Base-by-base conservation (phyloP, 176 grass and related monocot species). In the Oryza officinalis region DNA sequence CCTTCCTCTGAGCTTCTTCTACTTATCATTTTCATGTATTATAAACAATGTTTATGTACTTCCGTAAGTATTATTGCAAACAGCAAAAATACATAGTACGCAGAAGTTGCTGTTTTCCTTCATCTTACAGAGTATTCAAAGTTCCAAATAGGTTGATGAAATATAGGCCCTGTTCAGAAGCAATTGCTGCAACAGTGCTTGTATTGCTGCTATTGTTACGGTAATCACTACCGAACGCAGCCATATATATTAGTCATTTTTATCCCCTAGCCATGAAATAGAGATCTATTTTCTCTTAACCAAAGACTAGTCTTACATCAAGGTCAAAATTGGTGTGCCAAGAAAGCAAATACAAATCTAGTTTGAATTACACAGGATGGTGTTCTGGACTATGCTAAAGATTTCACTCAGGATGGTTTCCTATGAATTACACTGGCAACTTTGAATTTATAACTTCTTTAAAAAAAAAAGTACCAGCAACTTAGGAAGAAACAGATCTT, bases 71-170 rank as follows among this genome's bases (percentile, higher is more conserved):
- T 38, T n/a, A 27, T 13, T 61, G 22, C 31, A 25, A n/a, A n/a
- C 67, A 69, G 4, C 20, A 11, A 63, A 77, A 10, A 20, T 11
- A 50, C 13, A 27, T 17, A 1, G 8, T 13, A 49, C 25, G 14
- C 6, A 80, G 18, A 67, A 71, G 54, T 35, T 72, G 27, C 5
- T 31, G 12, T 69, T 59, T 60, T 72, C 23, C 45, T 14, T 17
- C 54, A 28, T 82, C 54, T 64, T 31, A 64, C 32, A 57, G 63
- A 63, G 68, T 72, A 63, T 72, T 23, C 17, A 73, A 31, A 35
- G 12, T 47, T 14, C 5, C 43, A 80, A 15, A 37, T 5, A 5
- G 66, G 17, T 67, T 61, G 11, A 77, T 37, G 22, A 59, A 59
- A n/a, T 60, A 2, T 22, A 76, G 14, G 30, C 30, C 30, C 30